phyloP scores from a whole-genome alignment of 768 basidiomycete genomes.

The Tulasnella sp. region DNA sequence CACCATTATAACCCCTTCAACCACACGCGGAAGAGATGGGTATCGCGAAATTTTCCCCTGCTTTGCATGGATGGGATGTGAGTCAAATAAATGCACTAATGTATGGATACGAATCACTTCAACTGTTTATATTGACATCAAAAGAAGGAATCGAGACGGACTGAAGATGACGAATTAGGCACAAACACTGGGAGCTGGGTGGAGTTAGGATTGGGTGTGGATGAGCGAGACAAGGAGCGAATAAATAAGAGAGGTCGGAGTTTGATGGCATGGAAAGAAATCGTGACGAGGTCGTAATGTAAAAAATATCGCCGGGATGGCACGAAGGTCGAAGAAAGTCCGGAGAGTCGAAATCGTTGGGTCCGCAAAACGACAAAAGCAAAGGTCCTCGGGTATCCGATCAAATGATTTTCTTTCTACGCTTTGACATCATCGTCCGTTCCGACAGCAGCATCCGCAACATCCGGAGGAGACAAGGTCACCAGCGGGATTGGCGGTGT shows the following conservation, averaged over 20 bases:
- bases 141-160: background rate
- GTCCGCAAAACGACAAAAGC: background rate
- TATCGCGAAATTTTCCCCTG: too few species aligned
- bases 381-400: constrained; percentile 1
- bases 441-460: constrained; percentile 9
- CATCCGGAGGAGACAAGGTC: constrained; percentile 21
- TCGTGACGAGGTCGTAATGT: background rate
- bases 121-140: background rate
- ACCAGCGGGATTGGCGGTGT: constrained; percentile 26
- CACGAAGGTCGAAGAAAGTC: background rate
- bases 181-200: background rate
- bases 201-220: background rate
- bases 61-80: too few species aligned
- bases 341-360: background rate
- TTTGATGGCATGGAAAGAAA: background rate
- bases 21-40: too few species aligned
- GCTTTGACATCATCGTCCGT: constrained; percentile 21
- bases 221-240: background rate
- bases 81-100: too few species aligned
- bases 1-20: too few species aligned
- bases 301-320: background rate
- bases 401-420: background rate
- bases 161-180: background rate
- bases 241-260: background rate
- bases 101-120: background rate